Evolutionary conservation across 805 yeast genomes (phyloP).

Genomic region (Cyberlindnera mycetangii): DNA sequence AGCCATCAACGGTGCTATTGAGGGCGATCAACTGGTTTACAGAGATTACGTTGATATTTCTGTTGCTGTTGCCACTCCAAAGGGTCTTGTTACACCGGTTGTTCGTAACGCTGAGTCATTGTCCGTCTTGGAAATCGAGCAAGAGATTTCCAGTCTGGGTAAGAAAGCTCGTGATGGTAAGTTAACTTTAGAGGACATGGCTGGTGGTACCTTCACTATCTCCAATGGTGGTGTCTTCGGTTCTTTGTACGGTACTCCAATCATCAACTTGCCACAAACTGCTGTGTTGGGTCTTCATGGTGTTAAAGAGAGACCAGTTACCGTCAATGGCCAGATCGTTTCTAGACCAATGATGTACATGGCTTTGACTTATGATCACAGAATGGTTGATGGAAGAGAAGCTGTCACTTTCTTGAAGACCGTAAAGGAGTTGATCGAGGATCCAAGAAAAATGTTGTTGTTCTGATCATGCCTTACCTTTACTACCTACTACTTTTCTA

Average conservation of each 20-base stretch:
- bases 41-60: constrained; percentile 96
- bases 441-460: constrained; percentile 96
- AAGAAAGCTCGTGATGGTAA: constrained; percentile 95
- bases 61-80: constrained; percentile 97
- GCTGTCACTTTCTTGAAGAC: constrained; percentile 97
- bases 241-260: constrained; percentile 96
- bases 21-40: constrained; percentile 89
- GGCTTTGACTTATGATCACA: constrained; percentile 97
- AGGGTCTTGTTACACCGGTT: constrained; percentile 97
- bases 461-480: constrained; percentile 26
- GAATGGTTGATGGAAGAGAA: constrained; percentile 97
- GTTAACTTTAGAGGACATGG: constrained; percentile 95
- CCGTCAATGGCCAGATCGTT: constrained; percentile 92
- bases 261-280: constrained; percentile 96
- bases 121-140: constrained; percentile 83
- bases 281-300: constrained; percentile 98
- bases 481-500: too few species aligned
- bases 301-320: constrained; percentile 95
- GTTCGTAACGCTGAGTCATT: constrained; percentile 95
- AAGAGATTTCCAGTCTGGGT: constrained; percentile 79
- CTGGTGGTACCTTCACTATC: constrained; percentile 98
- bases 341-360: constrained; percentile 99
- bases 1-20: constrained; percentile 93
- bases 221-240: constrained; percentile 99
- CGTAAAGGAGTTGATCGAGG: constrained; percentile 95